phyloP scores from a whole-genome alignment of 768 basidiomycete genomes.

The Russula griseocarnosa region DNA sequence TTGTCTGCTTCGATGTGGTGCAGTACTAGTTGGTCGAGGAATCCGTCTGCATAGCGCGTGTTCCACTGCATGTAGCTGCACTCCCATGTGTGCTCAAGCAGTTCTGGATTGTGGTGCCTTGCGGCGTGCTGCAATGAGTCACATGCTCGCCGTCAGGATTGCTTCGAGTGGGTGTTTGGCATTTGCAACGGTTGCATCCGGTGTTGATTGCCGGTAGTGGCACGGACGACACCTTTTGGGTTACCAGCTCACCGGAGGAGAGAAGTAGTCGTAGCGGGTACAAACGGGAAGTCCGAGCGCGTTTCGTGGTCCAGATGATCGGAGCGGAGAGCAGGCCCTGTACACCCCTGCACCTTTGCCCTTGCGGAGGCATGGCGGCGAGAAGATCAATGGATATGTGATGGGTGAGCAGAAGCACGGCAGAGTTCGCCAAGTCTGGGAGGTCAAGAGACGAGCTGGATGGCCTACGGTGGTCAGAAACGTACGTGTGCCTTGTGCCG shows the following conservation, averaged over 20 bases:
- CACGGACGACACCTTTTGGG: constrained; percentile 9
- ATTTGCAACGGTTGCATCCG: constrained; percentile 18
- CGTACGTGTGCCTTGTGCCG: constrained; percentile 10
- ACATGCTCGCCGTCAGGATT: constrained; percentile 22
- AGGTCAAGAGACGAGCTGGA: constrained; percentile 2
- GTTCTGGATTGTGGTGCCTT: constrained; percentile 15
- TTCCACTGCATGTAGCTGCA: constrained; percentile 14
- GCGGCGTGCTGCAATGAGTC: constrained; percentile 26
- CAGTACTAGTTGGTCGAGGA: constrained; percentile 3
- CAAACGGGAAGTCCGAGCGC: constrained; percentile 10
- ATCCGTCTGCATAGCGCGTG: not conserved
- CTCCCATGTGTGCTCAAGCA: constrained; percentile 4
- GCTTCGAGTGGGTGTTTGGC: constrained; percentile 6
- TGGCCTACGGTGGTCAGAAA: constrained; percentile 25
- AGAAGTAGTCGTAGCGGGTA: constrained; percentile 12
- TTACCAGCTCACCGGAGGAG: not conserved
- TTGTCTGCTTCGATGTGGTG: constrained; percentile 1
- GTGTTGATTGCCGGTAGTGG: constrained; percentile 10
- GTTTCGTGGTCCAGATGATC: not conserved
- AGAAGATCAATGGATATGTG: constrained; percentile 10
- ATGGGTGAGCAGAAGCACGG: constrained; percentile 14
- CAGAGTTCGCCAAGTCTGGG: constrained; percentile 4
- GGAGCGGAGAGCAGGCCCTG: constrained; percentile 25
- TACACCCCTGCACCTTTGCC: not conserved
- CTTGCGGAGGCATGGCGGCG: not conserved